These are phyloP conservation scores for Lasiosphaeriaceae sp. DNA, from an alignment of 495 filamentous ascomycete species.

Conservation along the genomic window DNA sequence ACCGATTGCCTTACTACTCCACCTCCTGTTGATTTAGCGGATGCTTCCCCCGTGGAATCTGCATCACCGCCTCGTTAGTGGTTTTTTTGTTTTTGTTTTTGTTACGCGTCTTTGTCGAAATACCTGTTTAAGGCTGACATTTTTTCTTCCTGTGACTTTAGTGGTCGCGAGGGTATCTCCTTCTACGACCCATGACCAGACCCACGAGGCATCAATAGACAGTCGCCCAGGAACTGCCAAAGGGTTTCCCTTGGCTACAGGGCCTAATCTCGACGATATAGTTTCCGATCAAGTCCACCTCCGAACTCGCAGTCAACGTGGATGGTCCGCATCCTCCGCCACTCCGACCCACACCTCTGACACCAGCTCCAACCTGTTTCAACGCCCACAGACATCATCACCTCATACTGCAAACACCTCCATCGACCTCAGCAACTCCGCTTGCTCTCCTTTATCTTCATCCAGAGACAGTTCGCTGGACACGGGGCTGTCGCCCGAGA, in stretches of 20 bases:
- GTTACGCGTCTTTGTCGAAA: background rate
- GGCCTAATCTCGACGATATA: constrained; percentile 1
- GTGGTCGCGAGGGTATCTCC: background rate
- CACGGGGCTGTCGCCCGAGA: constrained; percentile 6
- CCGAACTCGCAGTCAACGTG: constrained; percentile 33
- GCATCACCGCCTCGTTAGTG: constrained; percentile 18
- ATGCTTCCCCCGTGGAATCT: constrained; percentile 1
- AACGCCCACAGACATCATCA: constrained; percentile 28
- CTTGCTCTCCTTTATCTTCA: constrained; percentile 14
- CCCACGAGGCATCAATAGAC: background rate
- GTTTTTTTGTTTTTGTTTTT: background rate
- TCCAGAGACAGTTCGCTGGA: constrained; percentile 14
- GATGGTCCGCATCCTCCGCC: constrained; percentile 39
- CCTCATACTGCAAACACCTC: constrained; percentile 43
- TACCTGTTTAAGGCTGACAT: background rate
- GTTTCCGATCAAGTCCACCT: constrained; percentile 21
- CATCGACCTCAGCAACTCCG: constrained; percentile 30
- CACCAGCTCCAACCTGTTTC: constrained; percentile 36
- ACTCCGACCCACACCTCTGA: constrained; percentile 32
- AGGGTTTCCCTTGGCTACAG: too few species aligned
- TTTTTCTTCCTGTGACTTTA: background rate
- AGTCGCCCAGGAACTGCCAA: background rate
- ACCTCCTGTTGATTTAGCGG: background rate
- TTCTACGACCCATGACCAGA: background rate
- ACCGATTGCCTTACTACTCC: background rate